Evolutionary conservation across 768 basidiomycete genomes (phyloP).

Genomic region (Naganishia onofrii): DNA sequence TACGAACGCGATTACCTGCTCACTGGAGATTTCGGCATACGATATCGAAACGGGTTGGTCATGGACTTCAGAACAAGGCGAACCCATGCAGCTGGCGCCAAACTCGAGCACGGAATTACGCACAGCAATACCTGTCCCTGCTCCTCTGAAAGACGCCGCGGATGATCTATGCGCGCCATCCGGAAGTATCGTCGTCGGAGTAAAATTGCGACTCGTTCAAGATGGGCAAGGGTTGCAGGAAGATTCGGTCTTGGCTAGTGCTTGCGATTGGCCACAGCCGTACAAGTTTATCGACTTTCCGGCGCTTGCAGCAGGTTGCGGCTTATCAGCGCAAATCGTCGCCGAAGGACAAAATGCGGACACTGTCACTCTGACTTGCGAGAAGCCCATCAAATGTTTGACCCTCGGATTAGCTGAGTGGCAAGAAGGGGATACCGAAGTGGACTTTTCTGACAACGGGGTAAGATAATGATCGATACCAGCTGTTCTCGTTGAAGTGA

Average conservation of each 20-base stretch:
- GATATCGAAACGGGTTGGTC: constrained; percentile 18
- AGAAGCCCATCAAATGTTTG: constrained; percentile 32
- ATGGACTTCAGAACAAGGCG: neutral
- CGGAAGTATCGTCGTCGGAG: constrained; percentile 18
- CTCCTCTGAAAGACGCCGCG: neutral
- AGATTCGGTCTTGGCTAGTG: neutral
- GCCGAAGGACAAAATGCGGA: neutral
- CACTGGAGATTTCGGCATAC: constrained; percentile 1
- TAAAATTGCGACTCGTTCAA: neutral
- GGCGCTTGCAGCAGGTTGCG: neutral
- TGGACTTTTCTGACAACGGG: constrained; percentile 31
- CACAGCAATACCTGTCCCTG: constrained; percentile 19
- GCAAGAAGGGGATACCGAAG: constrained; percentile 22
- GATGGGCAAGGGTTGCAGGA: neutral
- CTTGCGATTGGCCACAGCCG: constrained; percentile 34
- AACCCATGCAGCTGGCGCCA: constrained; percentile 12
- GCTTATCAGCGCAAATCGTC: constrained; percentile 3
- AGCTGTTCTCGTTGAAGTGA: neutral
- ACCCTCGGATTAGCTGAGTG: constrained; percentile 23
- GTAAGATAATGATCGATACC: neutral
- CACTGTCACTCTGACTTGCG: constrained; percentile 15
- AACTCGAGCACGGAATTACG: constrained; percentile 36
- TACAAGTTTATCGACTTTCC: constrained; percentile 35
- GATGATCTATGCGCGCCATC: constrained; percentile 8
- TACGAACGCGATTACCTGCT: neutral